Base-by-base conservation (phyloP, 805 yeast genomes). In the Yarrowia keelungensis region DNA sequence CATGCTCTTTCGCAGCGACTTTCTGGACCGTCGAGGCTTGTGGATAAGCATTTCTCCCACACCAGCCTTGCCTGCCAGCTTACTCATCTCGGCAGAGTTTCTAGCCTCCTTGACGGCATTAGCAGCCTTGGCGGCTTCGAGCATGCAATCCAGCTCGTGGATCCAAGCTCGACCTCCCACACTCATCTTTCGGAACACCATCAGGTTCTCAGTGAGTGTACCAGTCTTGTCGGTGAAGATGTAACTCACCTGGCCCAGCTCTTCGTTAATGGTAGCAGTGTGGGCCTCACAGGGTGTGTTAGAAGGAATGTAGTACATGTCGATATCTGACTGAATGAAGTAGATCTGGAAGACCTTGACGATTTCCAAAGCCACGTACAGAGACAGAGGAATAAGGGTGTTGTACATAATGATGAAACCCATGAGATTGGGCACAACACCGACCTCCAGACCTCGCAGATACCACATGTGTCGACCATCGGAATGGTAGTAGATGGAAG, bases 181-280 rank as follows among this genome's bases (percentile, higher is more conserved):
- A 10, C 96, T 86, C 72, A 94, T 85, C 75, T 93, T 93, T 56
- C 97, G 83, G 77, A 95, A 95, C 36, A 94, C 80, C 99, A 95
- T 95, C 73, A 88, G 80, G 76, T 95, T 95, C 74, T 95, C 98
- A 0, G 99, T 95, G 70, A 95, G 83, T 0, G 99, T 95, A 10
- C 99, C 99, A 0, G 99, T 95, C 77, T 95, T 95, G 78, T 95
- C 99, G 70, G 97, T 90, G 77, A 95, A 95, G 3, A 95, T 85
- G 75, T 94, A 93, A 61, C 97, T 89, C 0, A 96, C 98, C 76
- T 95, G 99, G 2, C 99, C 99, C 73, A 95, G 81, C 78, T 95
- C 99, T 76, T 95, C 99, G 72, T 95, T 84, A 72, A 95, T 92
- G 0, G 98, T 91, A 0, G 98, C 97, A 0, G 98, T 93, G 76